Evolutionary conservation across 2,329 filamentous ascomycete species (phyloP), one percentile per base, ranked within the genome.

Genomic region (Phialophora chinensis): DNA sequence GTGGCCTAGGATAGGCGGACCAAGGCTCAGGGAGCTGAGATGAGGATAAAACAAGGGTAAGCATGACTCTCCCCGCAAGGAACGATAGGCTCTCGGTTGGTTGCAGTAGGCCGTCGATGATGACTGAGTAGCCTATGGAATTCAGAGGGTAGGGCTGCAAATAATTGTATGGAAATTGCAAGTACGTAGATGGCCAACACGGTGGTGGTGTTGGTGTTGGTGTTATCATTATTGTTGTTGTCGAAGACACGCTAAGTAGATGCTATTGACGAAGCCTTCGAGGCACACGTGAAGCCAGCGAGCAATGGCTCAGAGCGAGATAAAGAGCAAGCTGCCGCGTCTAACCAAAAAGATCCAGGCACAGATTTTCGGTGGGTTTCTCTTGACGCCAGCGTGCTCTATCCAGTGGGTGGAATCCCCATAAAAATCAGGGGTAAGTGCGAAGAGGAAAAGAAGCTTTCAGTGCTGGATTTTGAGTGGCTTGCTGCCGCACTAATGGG

Each of bases 1-100:
- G 17, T 49, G 11, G 27, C 55, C 66, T 60, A 44, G 63, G 66
- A 55, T 62, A 57, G 54, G 50, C 60, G 8, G 33, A 55, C 44
- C 60, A 8, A 53, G 11, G 27, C 50, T 63, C 63, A 25, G 35
- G 52, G 35, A 42, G 57, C 14, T 42, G 60, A 66, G 61, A 33
- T 56, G 62, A 35, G 59, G 55, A 63, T 25, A 35, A 59, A 49
- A n/a, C 52, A 62, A 42, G 60, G 60, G 61, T 52, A 47, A 29
- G 44, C 54, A 50, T 63, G 53, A 53, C 54, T 44, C 23, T 62
- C 53, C 63, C 57, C 58, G 60, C 65, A 66, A 66, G 65, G 65
- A 66, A 38, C 59, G 64, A 66, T 62, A 60, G 65, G 65, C 38
- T 60, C 47, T 47, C 60, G 54, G 59, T 54, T 50, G 54, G 29